phyloP scores from a whole-genome alignment of 1,284 basidiomycete species.

The Tilletia walkeri region DNA sequence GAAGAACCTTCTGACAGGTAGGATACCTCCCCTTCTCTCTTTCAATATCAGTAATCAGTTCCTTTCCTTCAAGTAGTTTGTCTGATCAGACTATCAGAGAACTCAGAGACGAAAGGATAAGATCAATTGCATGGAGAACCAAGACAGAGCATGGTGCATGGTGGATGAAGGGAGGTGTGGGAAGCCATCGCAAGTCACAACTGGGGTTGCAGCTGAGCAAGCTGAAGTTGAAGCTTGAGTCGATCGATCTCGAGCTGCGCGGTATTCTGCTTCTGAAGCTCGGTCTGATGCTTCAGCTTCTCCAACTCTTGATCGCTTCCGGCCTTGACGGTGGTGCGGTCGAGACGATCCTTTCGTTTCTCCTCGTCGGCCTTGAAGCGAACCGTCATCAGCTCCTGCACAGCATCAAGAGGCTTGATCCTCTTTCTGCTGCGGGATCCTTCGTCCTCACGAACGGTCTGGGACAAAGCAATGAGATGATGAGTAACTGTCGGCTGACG shows the following conservation, averaged over 20 bases:
- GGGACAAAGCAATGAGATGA: too few species aligned
- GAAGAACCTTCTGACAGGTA: neutral
- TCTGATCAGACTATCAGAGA: too few species aligned
- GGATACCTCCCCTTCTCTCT: too few species aligned
- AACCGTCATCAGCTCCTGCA: neutral
- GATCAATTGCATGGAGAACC: too few species aligned
- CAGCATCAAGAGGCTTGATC: neutral
- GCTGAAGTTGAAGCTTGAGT: conserved; percentile 1
- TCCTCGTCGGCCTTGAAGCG: neutral
- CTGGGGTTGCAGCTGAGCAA: neutral
- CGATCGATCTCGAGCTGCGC: neutral
- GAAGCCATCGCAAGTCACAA: too few species aligned
- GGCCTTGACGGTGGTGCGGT: neutral
- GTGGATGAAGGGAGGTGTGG: too few species aligned
- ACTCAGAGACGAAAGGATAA: too few species aligned
- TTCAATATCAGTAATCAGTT: too few species aligned
- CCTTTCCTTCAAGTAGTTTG: too few species aligned
- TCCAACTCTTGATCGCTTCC: neutral
- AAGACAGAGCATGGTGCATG: too few species aligned
- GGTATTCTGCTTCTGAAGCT: neutral
- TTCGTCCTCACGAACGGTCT: too few species aligned
- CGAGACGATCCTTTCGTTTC: neutral
- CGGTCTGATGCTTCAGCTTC: neutral
- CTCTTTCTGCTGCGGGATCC: neutral
- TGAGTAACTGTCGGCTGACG: neutral